A percentile compares a stretch with the other conserved stretches of the same genome.
phyloP scores from a whole-genome alignment of 2,329 filamentous ascomycete genomes.

The Waltergamsia citrina region DNA sequence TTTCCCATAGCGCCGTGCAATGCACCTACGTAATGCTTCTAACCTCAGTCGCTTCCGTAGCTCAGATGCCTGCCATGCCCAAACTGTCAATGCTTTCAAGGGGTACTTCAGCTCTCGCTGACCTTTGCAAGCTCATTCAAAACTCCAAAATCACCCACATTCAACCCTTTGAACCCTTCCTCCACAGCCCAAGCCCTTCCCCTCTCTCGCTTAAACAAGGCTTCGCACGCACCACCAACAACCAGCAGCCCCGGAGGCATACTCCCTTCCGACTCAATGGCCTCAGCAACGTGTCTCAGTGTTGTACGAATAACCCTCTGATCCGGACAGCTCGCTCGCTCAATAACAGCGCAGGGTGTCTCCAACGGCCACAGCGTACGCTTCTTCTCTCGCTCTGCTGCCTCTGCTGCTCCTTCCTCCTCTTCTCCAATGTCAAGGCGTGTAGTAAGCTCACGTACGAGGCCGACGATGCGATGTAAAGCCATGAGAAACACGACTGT shows the following conservation, averaged over 20 bases:
- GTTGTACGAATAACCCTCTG: conserved; percentile 89
- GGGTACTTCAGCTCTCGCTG: too few species aligned
- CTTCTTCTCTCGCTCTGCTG: conserved; percentile 10
- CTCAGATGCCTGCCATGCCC: too few species aligned
- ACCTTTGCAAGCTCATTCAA: too few species aligned
- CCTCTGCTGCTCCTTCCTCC: conserved; percentile 17
- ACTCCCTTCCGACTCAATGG: conserved; percentile 82
- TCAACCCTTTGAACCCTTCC: conserved; percentile 73
- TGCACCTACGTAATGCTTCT: background rate
- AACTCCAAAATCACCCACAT: too few species aligned
- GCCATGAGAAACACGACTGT: conserved; percentile 96
- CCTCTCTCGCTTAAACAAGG: conserved; percentile 49
- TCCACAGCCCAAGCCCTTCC: conserved; percentile 72
- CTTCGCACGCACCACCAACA: conserved; percentile 75
- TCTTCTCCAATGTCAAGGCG: conserved; percentile 22
- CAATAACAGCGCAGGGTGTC: conserved; percentile 89
- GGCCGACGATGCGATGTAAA: conserved; percentile 68
- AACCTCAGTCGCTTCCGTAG: background rate
- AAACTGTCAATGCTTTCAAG: background rate
- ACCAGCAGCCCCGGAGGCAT: conserved; percentile 83
- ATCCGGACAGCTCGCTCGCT: conserved; percentile 87
- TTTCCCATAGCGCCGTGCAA: background rate
- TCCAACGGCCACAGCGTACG: conserved; percentile 55
- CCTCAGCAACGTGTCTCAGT: conserved; percentile 65
- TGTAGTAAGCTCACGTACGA: conserved; percentile 62